These are phyloP conservation scores for Phytophthora lateralis DNA, from an alignment of 352 stramenopile species.

Conservation along the genomic window DNA sequence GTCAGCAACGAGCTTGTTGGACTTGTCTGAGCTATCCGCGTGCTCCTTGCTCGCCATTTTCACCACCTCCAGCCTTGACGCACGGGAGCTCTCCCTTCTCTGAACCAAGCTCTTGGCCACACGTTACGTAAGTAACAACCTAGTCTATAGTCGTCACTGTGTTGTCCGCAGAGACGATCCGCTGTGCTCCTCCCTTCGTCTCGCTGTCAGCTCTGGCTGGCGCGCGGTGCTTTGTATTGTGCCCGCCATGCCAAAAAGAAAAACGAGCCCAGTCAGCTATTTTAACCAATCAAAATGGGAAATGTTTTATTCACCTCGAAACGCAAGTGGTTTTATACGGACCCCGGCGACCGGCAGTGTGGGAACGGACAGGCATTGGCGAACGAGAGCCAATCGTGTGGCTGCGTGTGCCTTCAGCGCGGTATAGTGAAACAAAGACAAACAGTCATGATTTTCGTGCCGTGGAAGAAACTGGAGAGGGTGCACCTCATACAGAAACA, in stretches of 20 bases:
- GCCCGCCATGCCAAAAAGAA: conserved; percentile 15
- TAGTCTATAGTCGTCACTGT: background rate
- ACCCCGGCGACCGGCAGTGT: background rate
- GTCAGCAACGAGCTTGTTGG: conserved; percentile 1
- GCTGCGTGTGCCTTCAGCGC: background rate
- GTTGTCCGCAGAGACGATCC: background rate
- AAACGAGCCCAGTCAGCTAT: conserved; percentile 10
- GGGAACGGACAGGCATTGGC: background rate
- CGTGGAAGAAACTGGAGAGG: too few species aligned
- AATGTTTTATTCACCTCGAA: conserved; percentile 27
- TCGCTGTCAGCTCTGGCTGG: conserved; percentile 11
- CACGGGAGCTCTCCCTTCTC: background rate
- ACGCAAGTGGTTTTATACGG: conserved; percentile 18
- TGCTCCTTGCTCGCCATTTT: conserved; percentile 27
- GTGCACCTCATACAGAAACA: too few species aligned
- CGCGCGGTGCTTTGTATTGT: conserved; percentile 32
- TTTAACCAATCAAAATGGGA: conserved; percentile 25
- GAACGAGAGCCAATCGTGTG: conserved; percentile 22
- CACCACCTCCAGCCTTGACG: background rate
- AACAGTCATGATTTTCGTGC: conserved; percentile 7
- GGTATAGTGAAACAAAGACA: conserved; percentile 18
- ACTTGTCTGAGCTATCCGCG: conserved; percentile 14
- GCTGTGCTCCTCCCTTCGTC: conserved; percentile 13
- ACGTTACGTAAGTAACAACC: background rate
- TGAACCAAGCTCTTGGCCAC: background rate